These are phyloP conservation scores for Phytopythium boreale DNA, from an alignment of 352 stramenopile genomes.

Conservation along the genomic window DNA sequence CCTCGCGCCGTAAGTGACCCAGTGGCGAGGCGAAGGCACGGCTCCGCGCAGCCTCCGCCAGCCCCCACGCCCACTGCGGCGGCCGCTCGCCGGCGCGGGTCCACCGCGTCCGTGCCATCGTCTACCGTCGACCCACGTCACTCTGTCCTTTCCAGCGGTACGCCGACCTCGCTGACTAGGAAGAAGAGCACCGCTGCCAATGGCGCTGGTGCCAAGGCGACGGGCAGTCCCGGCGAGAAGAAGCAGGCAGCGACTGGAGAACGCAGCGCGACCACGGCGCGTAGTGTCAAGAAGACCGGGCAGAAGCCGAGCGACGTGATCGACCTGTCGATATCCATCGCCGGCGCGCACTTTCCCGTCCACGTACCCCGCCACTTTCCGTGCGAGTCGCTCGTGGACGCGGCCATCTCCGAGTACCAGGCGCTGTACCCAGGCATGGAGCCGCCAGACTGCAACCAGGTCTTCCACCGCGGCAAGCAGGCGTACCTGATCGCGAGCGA, in stretches of 20 bases:
- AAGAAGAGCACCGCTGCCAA: background rate
- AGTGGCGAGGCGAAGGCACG: background rate
- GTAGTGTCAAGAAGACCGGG: background rate
- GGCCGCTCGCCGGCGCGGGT: background rate
- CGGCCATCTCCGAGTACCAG: constrained; percentile 64
- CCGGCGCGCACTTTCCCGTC: constrained; percentile 54
- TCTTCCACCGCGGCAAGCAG: constrained; percentile 64
- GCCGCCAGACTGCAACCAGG: constrained; percentile 71
- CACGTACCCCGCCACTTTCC: constrained; percentile 57
- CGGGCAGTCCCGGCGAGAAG: background rate
- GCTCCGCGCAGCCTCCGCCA: constrained; percentile 7
- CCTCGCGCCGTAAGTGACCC: background rate
- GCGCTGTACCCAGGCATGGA: constrained; percentile 52
- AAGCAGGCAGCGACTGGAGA: background rate
- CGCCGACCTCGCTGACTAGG: background rate
- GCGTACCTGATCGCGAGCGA: constrained; percentile 47
- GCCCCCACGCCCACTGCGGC: constrained; percentile 1
- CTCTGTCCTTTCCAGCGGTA: background rate
- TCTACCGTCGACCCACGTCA: background rate
- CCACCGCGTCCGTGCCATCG: background rate
- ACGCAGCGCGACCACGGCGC: background rate
- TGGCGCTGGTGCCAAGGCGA: background rate
- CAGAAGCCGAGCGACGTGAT: constrained; percentile 21
- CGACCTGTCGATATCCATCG: constrained; percentile 39
- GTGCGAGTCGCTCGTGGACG: constrained; percentile 63